Base-by-base conservation (phyloP, 441 rosid species). In the Populus tomentosa region DNA sequence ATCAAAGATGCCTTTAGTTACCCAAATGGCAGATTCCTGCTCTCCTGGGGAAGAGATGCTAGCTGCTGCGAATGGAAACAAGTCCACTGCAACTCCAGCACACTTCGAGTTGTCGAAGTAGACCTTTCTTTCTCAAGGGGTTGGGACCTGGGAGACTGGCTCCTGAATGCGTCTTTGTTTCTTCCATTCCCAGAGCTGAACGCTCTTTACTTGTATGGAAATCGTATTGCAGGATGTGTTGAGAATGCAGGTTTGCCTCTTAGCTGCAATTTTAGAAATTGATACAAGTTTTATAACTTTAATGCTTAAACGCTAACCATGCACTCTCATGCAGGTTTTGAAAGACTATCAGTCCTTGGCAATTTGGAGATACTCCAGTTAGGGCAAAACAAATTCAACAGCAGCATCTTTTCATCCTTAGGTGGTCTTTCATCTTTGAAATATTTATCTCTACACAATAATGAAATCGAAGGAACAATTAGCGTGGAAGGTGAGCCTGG, bases 191-290 rank as follows among this genome's bases (percentile, higher is more conserved):
- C 16, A 46, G 64, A 79, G 53, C 20, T 81, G 10, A 38, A 42
- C 6, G 6, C 0, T 32, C 84, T 81, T 66, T 0, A 7, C 70
- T 28, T 83, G n/a, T 0, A 0, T 0, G 3, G 0, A 0, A 80
- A 68, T 16, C 0, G 0, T 1, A 80, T 77, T 11, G 56, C 18
- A 1, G 56, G 56, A 11, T 46, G 56, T 13, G 2, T 75, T 8
- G 62, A 78, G 38, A 75, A 81, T 23, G 77, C 67, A 75, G 84
- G 79, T 81, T 11, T 71, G n/a, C 4, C 38, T 30, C 46, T 26
- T 46, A 14, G 11, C 56, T 46, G 56, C 18, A 46, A 46, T 46
- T 46, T 13, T 46, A 11, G 56, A 46, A 46, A 46, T 14, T 1
- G 56, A 46, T 46, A 13, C 13, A 46, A 14, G 56, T 46, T 40